A percentile compares a stretch with the other conserved stretches of the same genome.
These are phyloP conservation scores for Nannizzia gypsea DNA, from an alignment of 2,329 filamentous ascomycete species.

Conservation along the genomic window DNA sequence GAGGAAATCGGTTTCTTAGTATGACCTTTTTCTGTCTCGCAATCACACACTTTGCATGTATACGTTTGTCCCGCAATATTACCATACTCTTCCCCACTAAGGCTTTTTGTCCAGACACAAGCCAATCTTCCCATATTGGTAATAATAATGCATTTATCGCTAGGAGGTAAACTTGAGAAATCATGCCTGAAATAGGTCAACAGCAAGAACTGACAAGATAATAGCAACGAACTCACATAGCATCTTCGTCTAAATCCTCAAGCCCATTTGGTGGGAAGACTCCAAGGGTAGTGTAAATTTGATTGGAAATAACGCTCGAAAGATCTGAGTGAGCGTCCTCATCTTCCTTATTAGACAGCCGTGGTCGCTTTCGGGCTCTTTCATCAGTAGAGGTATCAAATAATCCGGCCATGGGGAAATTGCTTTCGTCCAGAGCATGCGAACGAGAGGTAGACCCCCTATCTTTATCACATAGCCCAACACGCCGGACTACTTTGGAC, in stretches of 20 bases:
- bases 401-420: constrained; percentile 6
- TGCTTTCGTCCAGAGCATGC: background rate
- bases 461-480: constrained; percentile 1
- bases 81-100: constrained; percentile 25
- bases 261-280: constrained; percentile 25
- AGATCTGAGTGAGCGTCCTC: constrained; percentile 23
- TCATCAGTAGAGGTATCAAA: constrained; percentile 14
- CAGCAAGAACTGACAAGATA: background rate
- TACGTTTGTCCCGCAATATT: constrained; percentile 18
- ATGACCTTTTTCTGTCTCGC: constrained; percentile 17
- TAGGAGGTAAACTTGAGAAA: constrained; percentile 40
- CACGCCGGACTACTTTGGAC: background rate
- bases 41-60: constrained; percentile 30
- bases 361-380: constrained; percentile 26
- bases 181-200: constrained; percentile 20
- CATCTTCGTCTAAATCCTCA: constrained; percentile 31
- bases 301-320: constrained; percentile 24
- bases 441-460: background rate
- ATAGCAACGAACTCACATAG: constrained; percentile 36
- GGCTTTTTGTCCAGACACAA: constrained; percentile 43
- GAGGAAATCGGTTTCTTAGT: constrained; percentile 11
- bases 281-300: constrained; percentile 26
- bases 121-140: constrained; percentile 45
- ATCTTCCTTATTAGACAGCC: constrained; percentile 25
- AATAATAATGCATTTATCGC: constrained; percentile 42